Evolutionary conservation across 2,329 filamentous ascomycete species (phyloP).

Genomic region (Monosporascus cannonballus): DNA sequence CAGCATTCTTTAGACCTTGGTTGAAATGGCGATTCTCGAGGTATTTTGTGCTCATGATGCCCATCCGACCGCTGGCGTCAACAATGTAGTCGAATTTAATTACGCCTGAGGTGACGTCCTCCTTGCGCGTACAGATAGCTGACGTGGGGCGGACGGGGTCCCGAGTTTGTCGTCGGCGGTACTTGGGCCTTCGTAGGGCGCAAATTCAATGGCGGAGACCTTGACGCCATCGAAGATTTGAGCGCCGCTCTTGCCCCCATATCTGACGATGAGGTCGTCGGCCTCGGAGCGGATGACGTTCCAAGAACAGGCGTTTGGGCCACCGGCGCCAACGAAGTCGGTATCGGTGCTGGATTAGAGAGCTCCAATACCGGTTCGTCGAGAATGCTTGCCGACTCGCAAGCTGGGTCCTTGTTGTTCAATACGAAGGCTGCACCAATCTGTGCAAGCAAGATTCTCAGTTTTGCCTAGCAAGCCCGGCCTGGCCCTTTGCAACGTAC

Average conservation of each 20-base stretch:
- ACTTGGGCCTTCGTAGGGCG: too few species aligned
- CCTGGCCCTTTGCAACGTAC: constrained; percentile 9
- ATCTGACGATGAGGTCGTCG: constrained; percentile 37
- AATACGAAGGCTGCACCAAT: constrained; percentile 30
- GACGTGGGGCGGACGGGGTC: constrained; percentile 18
- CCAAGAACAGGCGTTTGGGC: constrained; percentile 34
- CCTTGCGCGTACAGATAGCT: constrained; percentile 26
- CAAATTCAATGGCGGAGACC: constrained; percentile 28
- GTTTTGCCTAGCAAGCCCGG: too few species aligned
- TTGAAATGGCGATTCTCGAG: constrained; percentile 42
- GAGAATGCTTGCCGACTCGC: too few species aligned
- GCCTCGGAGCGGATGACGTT: constrained; percentile 41
- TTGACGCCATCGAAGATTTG: constrained; percentile 34
- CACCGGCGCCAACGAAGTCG: constrained; percentile 35
- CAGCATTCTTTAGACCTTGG: constrained; percentile 41
- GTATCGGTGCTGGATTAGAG: constrained; percentile 24
- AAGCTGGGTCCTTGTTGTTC: too few species aligned
- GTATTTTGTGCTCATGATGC: constrained; percentile 42
- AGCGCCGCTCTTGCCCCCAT: constrained; percentile 34
- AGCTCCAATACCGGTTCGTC: too few species aligned
- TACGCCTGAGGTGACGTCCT: constrained; percentile 29
- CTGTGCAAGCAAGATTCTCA: constrained; percentile 7
- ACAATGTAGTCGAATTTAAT: constrained; percentile 42
- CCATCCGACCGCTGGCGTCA: constrained; percentile 40
- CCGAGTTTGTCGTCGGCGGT: too few species aligned